Evolutionary conservation across 1,284 basidiomycete species (phyloP).

Genomic region (Malassezia pachydermatis): DNA sequence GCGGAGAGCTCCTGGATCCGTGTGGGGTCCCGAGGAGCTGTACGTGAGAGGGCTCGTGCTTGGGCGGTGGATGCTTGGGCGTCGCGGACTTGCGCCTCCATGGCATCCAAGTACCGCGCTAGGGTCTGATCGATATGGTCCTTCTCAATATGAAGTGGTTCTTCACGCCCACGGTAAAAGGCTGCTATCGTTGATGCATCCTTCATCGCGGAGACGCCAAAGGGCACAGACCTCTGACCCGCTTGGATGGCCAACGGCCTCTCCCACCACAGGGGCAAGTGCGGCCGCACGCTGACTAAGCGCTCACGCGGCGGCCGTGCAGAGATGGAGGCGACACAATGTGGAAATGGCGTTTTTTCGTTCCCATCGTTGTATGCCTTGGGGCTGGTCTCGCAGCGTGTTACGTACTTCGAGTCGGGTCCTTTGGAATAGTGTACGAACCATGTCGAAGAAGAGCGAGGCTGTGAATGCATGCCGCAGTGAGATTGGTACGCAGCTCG

Average conservation of each 20-base stretch:
- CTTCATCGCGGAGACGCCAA: too few relatives aligned
- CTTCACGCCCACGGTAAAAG: conserved; percentile 6
- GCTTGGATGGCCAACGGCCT: too few relatives aligned
- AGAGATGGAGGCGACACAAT: too few relatives aligned
- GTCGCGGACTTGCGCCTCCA: neutral
- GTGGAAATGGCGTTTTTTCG: too few relatives aligned
- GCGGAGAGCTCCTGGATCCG: conserved; percentile 8
- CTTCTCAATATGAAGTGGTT: neutral
- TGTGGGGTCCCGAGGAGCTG: neutral
- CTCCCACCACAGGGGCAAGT: too few relatives aligned
- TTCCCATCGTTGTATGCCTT: conserved; percentile 7
- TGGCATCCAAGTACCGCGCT: neutral
- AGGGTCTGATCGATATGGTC: neutral
- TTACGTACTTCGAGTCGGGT: conserved; percentile 1
- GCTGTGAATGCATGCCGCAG: conserved; percentile 11
- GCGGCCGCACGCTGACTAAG: too few relatives aligned
- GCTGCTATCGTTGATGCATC: neutral
- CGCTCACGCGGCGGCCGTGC: neutral
- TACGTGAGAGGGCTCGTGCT: neutral
- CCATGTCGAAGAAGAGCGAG: conserved; percentile 9
- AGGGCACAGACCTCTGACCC: too few relatives aligned
- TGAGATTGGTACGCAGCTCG: conserved; percentile 28
- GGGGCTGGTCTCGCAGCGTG: conserved; percentile 5
- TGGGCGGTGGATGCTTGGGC: neutral
- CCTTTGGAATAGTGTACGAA: neutral